Evolutionary conservation across 345 rosid species (phyloP), one percentile per base, ranked within the genome.

Genomic region (Gossypium ekmanianum): DNA sequence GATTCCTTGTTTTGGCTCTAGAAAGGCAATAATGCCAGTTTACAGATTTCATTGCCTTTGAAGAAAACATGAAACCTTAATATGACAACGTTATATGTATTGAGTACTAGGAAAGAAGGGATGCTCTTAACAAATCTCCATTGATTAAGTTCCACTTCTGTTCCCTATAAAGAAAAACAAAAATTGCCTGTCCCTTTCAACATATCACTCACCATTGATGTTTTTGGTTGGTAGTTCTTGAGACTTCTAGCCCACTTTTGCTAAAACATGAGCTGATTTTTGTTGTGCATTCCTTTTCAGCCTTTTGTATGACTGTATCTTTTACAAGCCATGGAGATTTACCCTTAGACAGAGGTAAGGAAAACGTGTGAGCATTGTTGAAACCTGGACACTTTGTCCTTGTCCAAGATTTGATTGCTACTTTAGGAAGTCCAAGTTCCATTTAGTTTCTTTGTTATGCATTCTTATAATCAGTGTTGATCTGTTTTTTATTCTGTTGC

Each of bases 281-380:
- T 70, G 7, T 22, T 47, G 73, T 18, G 2, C 16, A 14, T 29
- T 26, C 43, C 51, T 51, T 55, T 27, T 8, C 34, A 70, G 73
- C 45, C 41, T 8, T 51, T 52, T 52, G 22, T 24, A 27, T 26
- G 13, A 9, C 41, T 68, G 54, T 13, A 45, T 7, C 7, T 68
- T 68, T 48, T 14, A 13, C 7, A 14, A 51, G 73, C 61, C 63
- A 71, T 71, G 74, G 51, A 45, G 62, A 34, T 34, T 34, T 34
- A 34, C 41, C 41, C 41, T 34, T 55, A 27, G 45, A 34, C 9
- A 18, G 48, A 52, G 74, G 62, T 71, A 52, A 55, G 45, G 74
- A 68, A 61, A 14, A 24, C 2, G 24, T 70, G 11, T 51, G 14
- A 48, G 41, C 44, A 29, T 70, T 26, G 24, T 50, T 27, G 22